Base-by-base conservation (phyloP, 108 stramenopile genomes). In the Asterionellopsis glacialis region DNA sequence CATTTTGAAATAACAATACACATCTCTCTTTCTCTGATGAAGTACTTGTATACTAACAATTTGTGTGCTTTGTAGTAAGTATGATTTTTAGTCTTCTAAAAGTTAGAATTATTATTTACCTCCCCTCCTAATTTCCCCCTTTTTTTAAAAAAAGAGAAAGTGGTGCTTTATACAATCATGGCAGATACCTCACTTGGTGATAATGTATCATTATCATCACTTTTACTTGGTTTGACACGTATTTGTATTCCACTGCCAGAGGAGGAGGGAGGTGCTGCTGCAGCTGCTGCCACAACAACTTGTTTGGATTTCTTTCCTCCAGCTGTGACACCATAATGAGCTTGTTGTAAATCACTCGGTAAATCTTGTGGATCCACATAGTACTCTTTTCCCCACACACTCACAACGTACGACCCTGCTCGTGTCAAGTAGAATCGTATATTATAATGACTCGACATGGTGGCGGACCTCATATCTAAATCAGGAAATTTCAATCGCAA, bases 401-500 rank as follows among this genome's bases (percentile, higher is more conserved):
- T 57, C 16, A 65, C 64, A 28, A 65, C 64, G 45, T 65, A 57
- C 14, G 41, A 1, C 6, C 39, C 55, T 11, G 40, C 55, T 42
- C 47, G 42, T 14, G 55, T 54, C 15, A 55, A 38, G 19, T 65
- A 65, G 42, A 65, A 65, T 23, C 55, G 55, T n/a, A 72, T 51
- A 28, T 64, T 58, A 44, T 72, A 72, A 21, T 61, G 38, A 22
- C 50, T 59, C 48, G 51, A 43, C 59, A 72, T 23, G 33, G 51
- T 39, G n/a, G 39, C 1, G 18, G 65, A 54, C 4, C 47, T 66
- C 6, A 48, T 9, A 50, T 50, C 62, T 1, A 48, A 16, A 42
- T 72, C 70, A 1, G 64, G 64, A 19, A 59, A 61, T 27, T 55
- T 51, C 12, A 51, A 27, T 64, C 65, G 60, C 9, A 72, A 38